Percentiles rank a stretch among this genome's conserved stretches.
Evolutionary conservation across 768 basidiomycete species (phyloP).

Genomic region (Russula lepida): DNA sequence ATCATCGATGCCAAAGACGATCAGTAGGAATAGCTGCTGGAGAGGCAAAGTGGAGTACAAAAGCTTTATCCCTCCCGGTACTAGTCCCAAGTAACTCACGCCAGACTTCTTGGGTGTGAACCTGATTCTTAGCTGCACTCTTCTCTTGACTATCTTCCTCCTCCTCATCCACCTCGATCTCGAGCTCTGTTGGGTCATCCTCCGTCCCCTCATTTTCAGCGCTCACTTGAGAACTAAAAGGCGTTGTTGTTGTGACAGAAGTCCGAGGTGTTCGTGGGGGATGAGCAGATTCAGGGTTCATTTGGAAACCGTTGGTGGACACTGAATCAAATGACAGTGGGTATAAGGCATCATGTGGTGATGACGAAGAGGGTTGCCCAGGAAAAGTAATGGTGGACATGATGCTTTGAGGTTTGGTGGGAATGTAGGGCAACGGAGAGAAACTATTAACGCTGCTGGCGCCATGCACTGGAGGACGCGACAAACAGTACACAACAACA

Average conservation of each 20-base stretch:
- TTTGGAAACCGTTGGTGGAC: conserved; percentile 49
- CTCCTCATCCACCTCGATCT: conserved; percentile 29
- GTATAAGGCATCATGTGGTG: conserved; percentile 42
- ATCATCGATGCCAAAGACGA: neutral
- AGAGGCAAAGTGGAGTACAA: conserved; percentile 43
- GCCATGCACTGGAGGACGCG: neutral
- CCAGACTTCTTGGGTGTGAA: conserved; percentile 65
- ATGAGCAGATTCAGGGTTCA: conserved; percentile 74
- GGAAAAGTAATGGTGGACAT: conserved; percentile 72
- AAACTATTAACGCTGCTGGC: neutral
- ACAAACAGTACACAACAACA: conserved; percentile 18
- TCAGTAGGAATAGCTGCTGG: neutral
- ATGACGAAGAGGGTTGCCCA: conserved; percentile 34
- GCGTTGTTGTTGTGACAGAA: conserved; percentile 30
- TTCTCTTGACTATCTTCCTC: conserved; percentile 26
- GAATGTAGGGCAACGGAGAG: neutral
- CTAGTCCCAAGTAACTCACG: conserved; percentile 71
- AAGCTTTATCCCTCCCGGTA: conserved; percentile 75
- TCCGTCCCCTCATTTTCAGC: conserved; percentile 32
- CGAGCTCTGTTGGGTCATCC: conserved; percentile 20
- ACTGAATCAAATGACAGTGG: conserved; percentile 45
- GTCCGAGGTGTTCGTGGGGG: conserved; percentile 70
- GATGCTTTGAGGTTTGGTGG: conserved; percentile 10
- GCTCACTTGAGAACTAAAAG: conserved; percentile 32
- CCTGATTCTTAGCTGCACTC: conserved; percentile 33